Evolutionary conservation across 2,329 filamentous ascomycete genomes (phyloP).

Genomic region (Fulvia fulva): DNA sequence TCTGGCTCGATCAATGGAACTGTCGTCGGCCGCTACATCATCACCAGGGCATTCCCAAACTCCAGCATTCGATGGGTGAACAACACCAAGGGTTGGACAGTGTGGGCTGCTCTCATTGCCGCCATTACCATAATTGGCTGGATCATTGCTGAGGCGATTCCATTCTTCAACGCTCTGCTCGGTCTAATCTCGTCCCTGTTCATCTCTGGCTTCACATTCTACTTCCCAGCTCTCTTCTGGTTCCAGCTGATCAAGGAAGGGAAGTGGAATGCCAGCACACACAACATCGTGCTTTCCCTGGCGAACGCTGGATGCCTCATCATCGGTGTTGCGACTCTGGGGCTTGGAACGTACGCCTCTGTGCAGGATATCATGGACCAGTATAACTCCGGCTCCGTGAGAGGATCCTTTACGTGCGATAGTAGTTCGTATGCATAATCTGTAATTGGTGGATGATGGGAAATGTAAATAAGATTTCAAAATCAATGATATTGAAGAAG

Average conservation of each 20-base stretch:
- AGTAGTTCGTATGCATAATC: background rate
- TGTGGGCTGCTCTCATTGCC: slow-evolving; percentile 59
- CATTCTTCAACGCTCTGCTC: slow-evolving; percentile 67
- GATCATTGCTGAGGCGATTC: slow-evolving; percentile 68
- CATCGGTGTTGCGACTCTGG: slow-evolving; percentile 32
- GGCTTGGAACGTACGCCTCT: slow-evolving; percentile 42
- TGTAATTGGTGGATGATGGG: background rate
- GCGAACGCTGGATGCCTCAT: slow-evolving; percentile 44
- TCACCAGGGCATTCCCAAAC: slow-evolving; percentile 59
- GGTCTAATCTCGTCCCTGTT: slow-evolving; percentile 62
- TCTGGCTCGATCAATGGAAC: slow-evolving; percentile 68
- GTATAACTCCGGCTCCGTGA: slow-evolving; percentile 37
- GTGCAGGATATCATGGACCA: slow-evolving; percentile 43
- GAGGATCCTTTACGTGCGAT: slow-evolving; percentile 41
- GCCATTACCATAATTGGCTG: slow-evolving; percentile 60
- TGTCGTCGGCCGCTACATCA: slow-evolving; percentile 52
- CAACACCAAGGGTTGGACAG: slow-evolving; percentile 44
- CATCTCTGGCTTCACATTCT: slow-evolving; percentile 59
- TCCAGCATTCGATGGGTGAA: slow-evolving; percentile 46
- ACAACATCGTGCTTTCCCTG: slow-evolving; percentile 43
- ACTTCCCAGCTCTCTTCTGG: slow-evolving; percentile 39
- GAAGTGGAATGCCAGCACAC: slow-evolving; percentile 44
- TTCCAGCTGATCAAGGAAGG: slow-evolving; percentile 46
- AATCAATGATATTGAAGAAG: background rate
- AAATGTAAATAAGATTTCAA: background rate